Evolutionary conservation across 1,139 yeast species (phyloP).

Genomic region (Groenewaldozyma auringiensis): DNA sequence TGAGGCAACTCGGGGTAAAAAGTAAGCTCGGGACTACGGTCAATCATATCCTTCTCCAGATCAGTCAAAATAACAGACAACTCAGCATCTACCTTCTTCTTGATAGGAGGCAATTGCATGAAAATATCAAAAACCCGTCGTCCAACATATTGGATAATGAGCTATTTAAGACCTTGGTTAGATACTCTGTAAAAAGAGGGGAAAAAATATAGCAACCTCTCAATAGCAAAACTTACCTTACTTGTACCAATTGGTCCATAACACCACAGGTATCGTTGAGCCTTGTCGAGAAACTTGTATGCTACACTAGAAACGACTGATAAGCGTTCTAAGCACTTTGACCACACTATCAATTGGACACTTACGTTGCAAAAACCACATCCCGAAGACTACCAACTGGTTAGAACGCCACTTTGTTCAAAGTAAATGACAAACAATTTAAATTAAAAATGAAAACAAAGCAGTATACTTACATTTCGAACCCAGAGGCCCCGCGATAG

Average conservation of each 20-base stretch:
- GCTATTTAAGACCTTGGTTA: not conserved
- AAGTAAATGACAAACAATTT: not conserved
- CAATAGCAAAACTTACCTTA: conserved; percentile 5
- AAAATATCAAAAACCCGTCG: conserved; percentile 14
- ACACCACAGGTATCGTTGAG: conserved; percentile 12
- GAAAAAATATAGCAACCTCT: not conserved
- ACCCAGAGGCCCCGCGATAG: conserved; percentile 13
- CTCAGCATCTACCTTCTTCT: conserved; percentile 52
- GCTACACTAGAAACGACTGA: conserved; percentile 13
- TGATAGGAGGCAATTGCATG: conserved; percentile 42
- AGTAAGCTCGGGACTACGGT: conserved; percentile 40
- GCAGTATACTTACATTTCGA: conserved; percentile 19
- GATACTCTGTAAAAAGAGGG: too few relatives aligned
- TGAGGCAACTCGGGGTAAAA: conserved; percentile 51
- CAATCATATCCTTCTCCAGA: conserved; percentile 50
- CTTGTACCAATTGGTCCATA: conserved; percentile 5
- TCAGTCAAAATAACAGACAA: conserved; percentile 40
- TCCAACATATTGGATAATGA: conserved; percentile 10
- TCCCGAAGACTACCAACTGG: conserved; percentile 18
- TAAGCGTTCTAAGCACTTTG: too few relatives aligned
- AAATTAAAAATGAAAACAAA: too few relatives aligned
- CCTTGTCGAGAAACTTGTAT: conserved; percentile 13
- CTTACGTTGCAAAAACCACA: conserved; percentile 19
- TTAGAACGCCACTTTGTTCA: not conserved
- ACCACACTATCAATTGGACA: conserved; percentile 12